Percentiles rank a stretch among this genome's conserved stretches.
Evolutionary conservation across 1,284 basidiomycete species (phyloP).

Genomic region (Laetiporus sulphureus): DNA sequence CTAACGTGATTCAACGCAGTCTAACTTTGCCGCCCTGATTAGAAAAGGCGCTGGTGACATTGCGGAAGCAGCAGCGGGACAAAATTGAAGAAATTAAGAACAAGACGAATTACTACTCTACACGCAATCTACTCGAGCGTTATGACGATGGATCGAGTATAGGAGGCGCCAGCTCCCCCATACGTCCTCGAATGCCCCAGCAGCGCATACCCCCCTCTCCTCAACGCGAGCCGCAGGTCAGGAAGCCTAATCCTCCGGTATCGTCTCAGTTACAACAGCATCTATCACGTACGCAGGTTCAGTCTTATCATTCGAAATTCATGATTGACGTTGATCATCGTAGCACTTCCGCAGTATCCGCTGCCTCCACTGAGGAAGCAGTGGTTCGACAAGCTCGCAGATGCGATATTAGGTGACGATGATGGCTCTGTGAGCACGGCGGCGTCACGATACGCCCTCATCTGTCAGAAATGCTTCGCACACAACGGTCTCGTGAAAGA

Average conservation of each 20-base stretch:
- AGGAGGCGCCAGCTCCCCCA: conserved; percentile 23
- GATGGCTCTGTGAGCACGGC: conserved; percentile 40
- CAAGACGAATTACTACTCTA: conserved; percentile 93
- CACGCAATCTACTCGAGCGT: conserved; percentile 83
- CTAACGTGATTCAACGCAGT: too few species aligned
- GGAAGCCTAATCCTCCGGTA: conserved; percentile 17
- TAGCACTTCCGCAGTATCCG: conserved; percentile 33
- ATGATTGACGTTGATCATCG: neutral
- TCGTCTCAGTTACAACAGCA: conserved; percentile 27
- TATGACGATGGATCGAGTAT: conserved; percentile 66
- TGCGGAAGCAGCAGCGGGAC: conserved; percentile 76
- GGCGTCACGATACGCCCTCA: conserved; percentile 80
- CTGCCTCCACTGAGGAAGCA: conserved; percentile 63
- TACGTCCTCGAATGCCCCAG: conserved; percentile 23
- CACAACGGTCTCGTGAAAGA: conserved; percentile 95
- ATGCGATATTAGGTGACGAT: conserved; percentile 82
- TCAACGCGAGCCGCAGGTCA: conserved; percentile 15
- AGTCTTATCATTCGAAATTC: conserved; percentile 1
- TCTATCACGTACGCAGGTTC: conserved; percentile 37
- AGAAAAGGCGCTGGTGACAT: conserved; percentile 77
- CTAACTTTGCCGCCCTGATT: too few species aligned
- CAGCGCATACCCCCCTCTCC: conserved; percentile 20
- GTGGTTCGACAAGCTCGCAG: conserved; percentile 87
- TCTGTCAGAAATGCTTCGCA: conserved; percentile 87
- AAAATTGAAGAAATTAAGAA: conserved; percentile 97